Conservation (phyloP, 2,329 filamentous ascomycete genomes). For the Talaromyces sp. region DNA sequence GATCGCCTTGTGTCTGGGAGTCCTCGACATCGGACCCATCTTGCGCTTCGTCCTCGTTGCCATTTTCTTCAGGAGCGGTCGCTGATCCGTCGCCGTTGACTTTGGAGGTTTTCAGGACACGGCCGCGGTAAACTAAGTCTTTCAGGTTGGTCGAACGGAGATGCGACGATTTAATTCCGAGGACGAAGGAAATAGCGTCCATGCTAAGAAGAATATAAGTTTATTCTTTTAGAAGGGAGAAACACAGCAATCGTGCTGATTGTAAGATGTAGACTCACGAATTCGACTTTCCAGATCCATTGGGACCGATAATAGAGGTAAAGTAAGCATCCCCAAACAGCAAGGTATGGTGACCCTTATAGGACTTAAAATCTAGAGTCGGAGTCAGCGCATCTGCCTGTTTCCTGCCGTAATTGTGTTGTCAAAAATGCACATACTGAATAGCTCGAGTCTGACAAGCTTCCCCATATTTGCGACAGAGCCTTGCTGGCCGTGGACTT, state of each 20-base stretch:
- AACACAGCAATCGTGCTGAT: no score
- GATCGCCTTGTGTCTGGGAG: slow-evolving; percentile 59
- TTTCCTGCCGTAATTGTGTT: neutral
- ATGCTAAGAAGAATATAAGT: slow-evolving; percentile 58
- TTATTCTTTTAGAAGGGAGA: no score
- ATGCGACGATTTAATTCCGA: slow-evolving; percentile 98
- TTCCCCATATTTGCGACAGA: slow-evolving; percentile 73
- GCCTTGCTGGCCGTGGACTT: slow-evolving; percentile 21
- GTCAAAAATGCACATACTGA: slow-evolving; percentile 55
- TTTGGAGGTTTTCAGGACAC: slow-evolving; percentile 85
- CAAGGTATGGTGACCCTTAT: slow-evolving; percentile 91
- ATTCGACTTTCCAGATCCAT: slow-evolving; percentile 99
- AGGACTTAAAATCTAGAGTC: slow-evolving; percentile 89
- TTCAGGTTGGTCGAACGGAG: slow-evolving; percentile 88
- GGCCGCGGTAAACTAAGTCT: slow-evolving; percentile 92
- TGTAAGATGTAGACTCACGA: slow-evolving; percentile 73
- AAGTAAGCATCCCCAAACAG: slow-evolving; percentile 98
- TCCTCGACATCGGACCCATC: slow-evolving; percentile 58
- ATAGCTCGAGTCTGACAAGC: slow-evolving; percentile 88
- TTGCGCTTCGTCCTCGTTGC: slow-evolving; percentile 61
- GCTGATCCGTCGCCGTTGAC: slow-evolving; percentile 89
- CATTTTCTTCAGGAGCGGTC: slow-evolving; percentile 50
- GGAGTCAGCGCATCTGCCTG: slow-evolving; percentile 1
- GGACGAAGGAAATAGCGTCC: slow-evolving; percentile 98
- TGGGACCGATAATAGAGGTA: slow-evolving; percentile 97